Base-by-base conservation (phyloP, 2,329 filamentous ascomycete genomes). In the Colletotrichum sp. region DNA sequence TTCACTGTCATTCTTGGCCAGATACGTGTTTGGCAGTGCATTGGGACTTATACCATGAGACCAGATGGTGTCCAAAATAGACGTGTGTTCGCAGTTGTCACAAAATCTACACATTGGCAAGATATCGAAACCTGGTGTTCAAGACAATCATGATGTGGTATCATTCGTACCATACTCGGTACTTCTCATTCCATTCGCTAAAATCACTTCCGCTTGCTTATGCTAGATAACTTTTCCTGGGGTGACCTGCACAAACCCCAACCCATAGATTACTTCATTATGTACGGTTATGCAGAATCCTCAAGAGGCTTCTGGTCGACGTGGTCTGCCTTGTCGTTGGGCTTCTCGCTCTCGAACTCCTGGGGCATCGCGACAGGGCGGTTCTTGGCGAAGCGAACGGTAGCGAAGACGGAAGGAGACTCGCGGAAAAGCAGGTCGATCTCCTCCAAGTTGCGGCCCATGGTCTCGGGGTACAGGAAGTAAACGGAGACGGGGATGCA, bases 381-480 rank as follows among this genome's bases (percentile, higher is more conserved):
- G 57, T 73, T 81, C 81, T 82, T 85, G 52, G 85, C 85, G 76
- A 83, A 86, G 76, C 77, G 79, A 66, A 87, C 85, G 1, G 84
- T 85, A 1, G 77, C 77, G 80, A 82, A 84, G 28, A 82, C 81
- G 0, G 83, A 85, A 4, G 83, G 84, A 59, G 84, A 84, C 57
- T 86, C 82, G 74, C 81, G 83, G 83, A 88, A 88, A 77, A 87
- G 82, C 71, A 86, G 79, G 69, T 87, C 86, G 60, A 87, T 86
- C 80, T 87, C 85, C 78, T 89, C 88, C 10, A 89, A 81, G 80
- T 84, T 87, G 76, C 86, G 86, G 8, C 88, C 87, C 86, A 87
- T 89, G n/a, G 88, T 89, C 81, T 87, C 86, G 5, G 88, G 87
- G 83, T 84, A 89, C 68, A 86, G 79, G 80, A 88, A 83, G 81